Percentiles rank a stretch among this genome's conserved stretches.
phyloP scores from a whole-genome alignment of 192 early-diverging fungal species.

The Borealophlyctis nickersoniae region DNA sequence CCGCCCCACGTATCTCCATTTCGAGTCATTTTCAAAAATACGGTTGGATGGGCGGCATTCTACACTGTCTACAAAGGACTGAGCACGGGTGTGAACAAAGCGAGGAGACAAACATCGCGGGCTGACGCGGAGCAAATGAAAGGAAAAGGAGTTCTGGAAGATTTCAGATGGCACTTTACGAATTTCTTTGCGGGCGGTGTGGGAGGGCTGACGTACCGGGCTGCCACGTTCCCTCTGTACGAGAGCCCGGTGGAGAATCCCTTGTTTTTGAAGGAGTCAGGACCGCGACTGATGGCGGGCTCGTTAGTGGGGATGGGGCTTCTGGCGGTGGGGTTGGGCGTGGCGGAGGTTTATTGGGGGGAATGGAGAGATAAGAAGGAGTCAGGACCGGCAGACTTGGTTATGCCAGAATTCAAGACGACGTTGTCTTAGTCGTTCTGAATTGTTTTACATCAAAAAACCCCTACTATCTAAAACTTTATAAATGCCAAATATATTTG shows the following conservation, averaged over 20 bases:
- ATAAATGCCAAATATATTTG: too few relatives aligned
- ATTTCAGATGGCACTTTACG: slow-evolving; percentile 20
- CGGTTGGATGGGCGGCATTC: slow-evolving; percentile 25
- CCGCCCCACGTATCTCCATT: too few relatives aligned
- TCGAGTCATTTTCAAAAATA: slow-evolving; percentile 12
- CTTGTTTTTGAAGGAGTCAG: slow-evolving; percentile 7
- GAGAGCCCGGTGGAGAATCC: slow-evolving; percentile 26
- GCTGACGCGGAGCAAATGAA: slow-evolving; percentile 7
- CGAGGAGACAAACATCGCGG: slow-evolving; percentile 1
- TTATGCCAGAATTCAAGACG: too few relatives aligned
- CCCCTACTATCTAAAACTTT: too few relatives aligned
- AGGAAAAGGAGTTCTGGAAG: slow-evolving; percentile 13
- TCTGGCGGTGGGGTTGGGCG: slow-evolving; percentile 15
- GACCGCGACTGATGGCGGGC: slow-evolving; percentile 14
- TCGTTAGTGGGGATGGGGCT: slow-evolving; percentile 26
- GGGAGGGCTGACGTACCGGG: slow-evolving; percentile 26
- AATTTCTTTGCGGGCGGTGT: slow-evolving; percentile 28
- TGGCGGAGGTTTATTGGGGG: slow-evolving; percentile 13
- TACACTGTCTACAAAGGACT: slow-evolving; percentile 26
- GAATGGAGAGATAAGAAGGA: too few relatives aligned
- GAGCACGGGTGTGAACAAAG: slow-evolving; percentile 24
- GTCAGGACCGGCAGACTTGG: too few relatives aligned
- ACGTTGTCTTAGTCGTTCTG: too few relatives aligned
- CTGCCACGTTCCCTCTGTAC: slow-evolving; percentile 25
- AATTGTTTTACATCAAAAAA: too few relatives aligned